Evolutionary conservation across 139 green algal species (phyloP).

Genomic region (Parachlorella kessleri): DNA sequence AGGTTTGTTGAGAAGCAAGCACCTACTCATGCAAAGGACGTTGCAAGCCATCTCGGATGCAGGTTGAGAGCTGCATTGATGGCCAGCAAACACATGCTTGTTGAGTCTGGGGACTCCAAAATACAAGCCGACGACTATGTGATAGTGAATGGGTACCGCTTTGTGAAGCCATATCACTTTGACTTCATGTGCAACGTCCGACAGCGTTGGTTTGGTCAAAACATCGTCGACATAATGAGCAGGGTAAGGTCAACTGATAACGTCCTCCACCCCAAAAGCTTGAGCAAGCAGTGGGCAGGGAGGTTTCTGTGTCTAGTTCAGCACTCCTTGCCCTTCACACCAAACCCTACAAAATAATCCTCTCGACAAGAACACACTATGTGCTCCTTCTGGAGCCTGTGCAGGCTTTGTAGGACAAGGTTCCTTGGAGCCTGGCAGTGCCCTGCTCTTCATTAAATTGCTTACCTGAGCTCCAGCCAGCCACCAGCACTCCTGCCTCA

Average conservation of each 20-base stretch:
- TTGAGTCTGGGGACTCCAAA: slow-evolving; percentile 8
- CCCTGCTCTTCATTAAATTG: too few relatives aligned
- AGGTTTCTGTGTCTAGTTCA: background rate
- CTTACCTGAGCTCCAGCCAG: too few relatives aligned
- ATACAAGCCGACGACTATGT: slow-evolving; percentile 33
- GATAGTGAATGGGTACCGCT: slow-evolving; percentile 8
- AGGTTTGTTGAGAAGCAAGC: too few relatives aligned
- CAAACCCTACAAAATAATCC: too few relatives aligned
- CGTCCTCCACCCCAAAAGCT: background rate
- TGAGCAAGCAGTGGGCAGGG: background rate
- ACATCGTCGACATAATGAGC: slow-evolving; percentile 74
- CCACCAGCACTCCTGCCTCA: background rate
- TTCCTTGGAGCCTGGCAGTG: too few relatives aligned
- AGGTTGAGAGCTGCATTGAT: slow-evolving; percentile 4
- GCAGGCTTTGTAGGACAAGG: too few relatives aligned
- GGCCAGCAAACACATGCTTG: background rate
- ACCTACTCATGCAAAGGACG: too few relatives aligned
- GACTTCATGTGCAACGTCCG: slow-evolving; percentile 85
- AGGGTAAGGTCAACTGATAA: slow-evolving; percentile 28
- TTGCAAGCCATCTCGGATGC: background rate
- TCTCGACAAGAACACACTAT: too few relatives aligned
- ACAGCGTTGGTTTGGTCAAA: slow-evolving; percentile 60
- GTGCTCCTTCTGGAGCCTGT: too few relatives aligned
- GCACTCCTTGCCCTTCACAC: background rate
- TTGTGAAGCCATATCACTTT: slow-evolving; percentile 82